Evolutionary conservation across 257 asterid species (phyloP).

Genomic region (Solanum pinnatisectum): DNA sequence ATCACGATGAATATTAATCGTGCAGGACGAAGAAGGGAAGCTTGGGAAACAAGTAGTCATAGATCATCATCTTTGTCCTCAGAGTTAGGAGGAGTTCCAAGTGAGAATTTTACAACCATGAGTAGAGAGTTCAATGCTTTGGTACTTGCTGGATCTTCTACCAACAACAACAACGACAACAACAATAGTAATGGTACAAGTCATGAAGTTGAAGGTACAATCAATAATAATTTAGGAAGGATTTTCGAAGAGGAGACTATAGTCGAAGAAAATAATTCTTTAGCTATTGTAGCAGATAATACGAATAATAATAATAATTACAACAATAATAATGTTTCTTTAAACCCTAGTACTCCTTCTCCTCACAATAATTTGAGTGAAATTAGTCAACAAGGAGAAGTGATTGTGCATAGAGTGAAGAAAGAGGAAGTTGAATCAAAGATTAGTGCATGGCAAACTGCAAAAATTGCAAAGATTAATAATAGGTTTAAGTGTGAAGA

Average conservation of each 20-base stretch:
- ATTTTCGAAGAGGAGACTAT: constrained; percentile 54
- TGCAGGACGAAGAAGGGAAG: constrained; percentile 12
- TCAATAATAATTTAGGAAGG: constrained; percentile 26
- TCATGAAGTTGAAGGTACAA: constrained; percentile 7
- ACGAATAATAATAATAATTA: neutral
- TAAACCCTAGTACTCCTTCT: constrained; percentile 15
- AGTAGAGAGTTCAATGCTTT: constrained; percentile 76
- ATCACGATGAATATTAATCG: constrained; percentile 13
- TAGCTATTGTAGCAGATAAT: constrained; percentile 64
- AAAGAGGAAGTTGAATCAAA: constrained; percentile 82
- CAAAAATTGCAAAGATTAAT: constrained; percentile 68
- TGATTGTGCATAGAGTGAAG: constrained; percentile 60
- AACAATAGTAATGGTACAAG: constrained; percentile 14
- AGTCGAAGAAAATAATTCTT: constrained; percentile 44
- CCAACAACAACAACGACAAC: constrained; percentile 3
- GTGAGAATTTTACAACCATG: constrained; percentile 58
- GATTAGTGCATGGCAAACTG: constrained; percentile 88
- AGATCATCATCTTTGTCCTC: constrained; percentile 38
- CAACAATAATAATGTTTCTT: neutral
- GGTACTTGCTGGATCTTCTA: constrained; percentile 59
- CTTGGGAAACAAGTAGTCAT: constrained; percentile 15
- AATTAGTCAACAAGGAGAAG: constrained; percentile 6
- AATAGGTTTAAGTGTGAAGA: constrained; percentile 88
- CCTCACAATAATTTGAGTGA: constrained; percentile 6
- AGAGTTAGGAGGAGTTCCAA: constrained; percentile 18